Evolutionary conservation across 371 early-diverging fungal species (phyloP).

Genomic region (Mucor saturninus): DNA sequence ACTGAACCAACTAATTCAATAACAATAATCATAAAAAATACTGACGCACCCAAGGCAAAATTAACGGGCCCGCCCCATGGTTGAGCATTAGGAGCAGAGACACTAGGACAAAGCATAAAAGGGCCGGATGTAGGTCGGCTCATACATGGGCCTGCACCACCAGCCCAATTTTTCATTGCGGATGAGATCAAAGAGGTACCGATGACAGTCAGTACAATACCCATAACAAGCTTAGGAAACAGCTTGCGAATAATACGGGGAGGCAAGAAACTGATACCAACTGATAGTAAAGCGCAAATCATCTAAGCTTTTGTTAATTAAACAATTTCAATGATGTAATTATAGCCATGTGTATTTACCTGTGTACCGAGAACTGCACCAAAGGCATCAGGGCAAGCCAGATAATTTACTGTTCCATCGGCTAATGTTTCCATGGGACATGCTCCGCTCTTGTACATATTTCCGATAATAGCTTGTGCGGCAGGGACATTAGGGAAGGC

Average conservation of each 20-base stretch:
- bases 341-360: no score
- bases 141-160: conserved; percentile 55
- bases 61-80: conserved; percentile 51
- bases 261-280: conserved; percentile 54
- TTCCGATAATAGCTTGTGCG: conserved; percentile 36
- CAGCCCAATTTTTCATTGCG: conserved; percentile 57
- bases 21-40: conserved; percentile 56
- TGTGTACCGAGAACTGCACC: conserved; percentile 62
- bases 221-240: conserved; percentile 46
- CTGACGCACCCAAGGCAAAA: conserved; percentile 59
- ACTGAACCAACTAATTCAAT: conserved; percentile 63
- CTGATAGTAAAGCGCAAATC: conserved; percentile 51
- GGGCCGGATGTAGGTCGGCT: conserved; percentile 36
- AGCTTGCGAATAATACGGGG: conserved; percentile 50
- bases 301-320: conserved; percentile 12
- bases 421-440: conserved; percentile 48
- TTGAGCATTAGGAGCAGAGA: conserved; percentile 56
- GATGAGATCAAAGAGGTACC: conserved; percentile 44
- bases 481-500: conserved; percentile 46
- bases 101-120: conserved; percentile 36
- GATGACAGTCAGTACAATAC: conserved; percentile 32
- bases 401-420: conserved; percentile 48
- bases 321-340: no score
- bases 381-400: conserved; percentile 60
- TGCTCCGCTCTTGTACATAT: conserved; percentile 49